Conservation (phyloP, 345 rosid species). For the Eucalyptus regnans region DNA sequence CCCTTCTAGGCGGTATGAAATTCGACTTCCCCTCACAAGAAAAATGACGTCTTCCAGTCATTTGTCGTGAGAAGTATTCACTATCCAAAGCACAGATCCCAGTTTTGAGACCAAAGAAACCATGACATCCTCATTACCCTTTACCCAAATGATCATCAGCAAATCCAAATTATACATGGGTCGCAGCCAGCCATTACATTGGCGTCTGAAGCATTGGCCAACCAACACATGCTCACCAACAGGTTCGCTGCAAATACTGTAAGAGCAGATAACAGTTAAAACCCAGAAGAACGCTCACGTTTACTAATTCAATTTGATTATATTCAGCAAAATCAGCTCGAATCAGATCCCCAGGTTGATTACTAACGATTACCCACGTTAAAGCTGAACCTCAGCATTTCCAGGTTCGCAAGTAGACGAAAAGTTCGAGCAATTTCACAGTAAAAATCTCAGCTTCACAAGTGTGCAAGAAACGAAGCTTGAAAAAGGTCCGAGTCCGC, state of each 20-base stretch:
- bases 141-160: neutral
- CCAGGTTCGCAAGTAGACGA: neutral
- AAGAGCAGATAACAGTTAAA: neutral
- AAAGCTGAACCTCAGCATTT: neutral
- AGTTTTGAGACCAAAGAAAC: neutral
- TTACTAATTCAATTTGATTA: neutral
- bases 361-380: neutral
- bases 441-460: neutral
- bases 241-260: neutral
- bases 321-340: neutral
- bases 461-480: neutral
- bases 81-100: neutral
- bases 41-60: neutral
- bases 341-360: neutral
- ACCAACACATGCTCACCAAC: neutral
- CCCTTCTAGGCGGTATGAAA: neutral
- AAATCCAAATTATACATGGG: neutral
- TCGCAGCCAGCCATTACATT: neutral
- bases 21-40: neutral
- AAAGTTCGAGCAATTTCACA: neutral
- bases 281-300: neutral
- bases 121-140: neutral
- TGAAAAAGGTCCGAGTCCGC: neutral
- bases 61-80: neutral
- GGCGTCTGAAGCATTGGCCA: neutral